Percentiles rank a stretch among this genome's conserved stretches.
Evolutionary conservation across 129 eudicot genomes (phyloP).

Genomic region (Heracleum sosnowskyi): DNA sequence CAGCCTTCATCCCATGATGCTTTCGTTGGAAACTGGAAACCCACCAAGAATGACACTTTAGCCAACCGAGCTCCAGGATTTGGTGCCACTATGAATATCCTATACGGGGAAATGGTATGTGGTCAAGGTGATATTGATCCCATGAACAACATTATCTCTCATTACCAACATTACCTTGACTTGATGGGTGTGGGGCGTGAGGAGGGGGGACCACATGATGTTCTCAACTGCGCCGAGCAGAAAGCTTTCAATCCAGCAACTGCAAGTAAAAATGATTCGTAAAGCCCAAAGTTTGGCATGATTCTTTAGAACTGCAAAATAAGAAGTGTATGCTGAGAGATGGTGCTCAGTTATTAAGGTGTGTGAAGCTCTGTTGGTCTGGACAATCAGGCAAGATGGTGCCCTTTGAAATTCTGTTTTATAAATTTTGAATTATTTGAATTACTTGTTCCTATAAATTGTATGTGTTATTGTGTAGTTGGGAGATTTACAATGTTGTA

Average conservation of each 20-base stretch:
- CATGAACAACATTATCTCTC: slow-evolving; percentile 70
- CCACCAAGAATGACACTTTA: slow-evolving; percentile 77
- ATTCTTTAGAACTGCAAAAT: slow-evolving; percentile 21
- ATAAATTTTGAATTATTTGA: slow-evolving; percentile 17
- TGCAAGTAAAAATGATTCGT: slow-evolving; percentile 22
- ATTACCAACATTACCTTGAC: slow-evolving; percentile 77
- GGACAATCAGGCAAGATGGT: slow-evolving; percentile 10
- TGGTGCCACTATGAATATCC: slow-evolving; percentile 79
- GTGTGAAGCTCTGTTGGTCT: slow-evolving; percentile 20
- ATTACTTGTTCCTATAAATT: slow-evolving; percentile 23
- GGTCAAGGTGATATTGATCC: slow-evolving; percentile 80
- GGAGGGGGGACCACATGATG: slow-evolving; percentile 60
- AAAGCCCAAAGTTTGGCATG: slow-evolving; percentile 16
- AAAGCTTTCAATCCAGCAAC: slow-evolving; percentile 43
- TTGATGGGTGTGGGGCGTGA: slow-evolving; percentile 86
- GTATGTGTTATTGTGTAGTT: slow-evolving; percentile 19
- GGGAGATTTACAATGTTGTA: slow-evolving; percentile 22
- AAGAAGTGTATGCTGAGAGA: slow-evolving; percentile 21
- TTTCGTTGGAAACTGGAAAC: slow-evolving; percentile 85
- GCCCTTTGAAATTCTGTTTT: background rate
- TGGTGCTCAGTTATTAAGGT: background rate
- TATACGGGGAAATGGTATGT: slow-evolving; percentile 68
- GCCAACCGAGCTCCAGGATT: slow-evolving; percentile 66
- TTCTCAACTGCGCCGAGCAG: slow-evolving; percentile 26
- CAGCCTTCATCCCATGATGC: slow-evolving; percentile 79